These are phyloP conservation scores for Globisporangium recalcitrans DNA, from an alignment of 352 stramenopile genomes.

Conservation along the genomic window DNA sequence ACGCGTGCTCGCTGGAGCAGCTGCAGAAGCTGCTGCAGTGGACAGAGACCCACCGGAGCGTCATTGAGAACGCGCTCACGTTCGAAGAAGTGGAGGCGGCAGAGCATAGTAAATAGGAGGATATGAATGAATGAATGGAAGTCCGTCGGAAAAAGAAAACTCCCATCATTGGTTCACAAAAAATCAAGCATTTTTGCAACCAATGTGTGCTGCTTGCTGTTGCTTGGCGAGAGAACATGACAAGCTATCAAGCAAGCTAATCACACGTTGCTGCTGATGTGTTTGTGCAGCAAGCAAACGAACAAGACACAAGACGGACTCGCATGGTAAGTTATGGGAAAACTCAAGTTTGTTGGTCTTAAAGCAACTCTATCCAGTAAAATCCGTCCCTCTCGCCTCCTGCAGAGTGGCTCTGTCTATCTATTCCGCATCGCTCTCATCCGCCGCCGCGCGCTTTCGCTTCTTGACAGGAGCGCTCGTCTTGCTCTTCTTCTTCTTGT, in stretches of 20 bases:
- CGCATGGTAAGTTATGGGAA: slow-evolving; percentile 8
- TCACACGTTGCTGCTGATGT: not conserved
- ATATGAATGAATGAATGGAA: not conserved
- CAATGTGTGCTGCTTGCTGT: no score
- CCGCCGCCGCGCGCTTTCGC: slow-evolving; percentile 35
- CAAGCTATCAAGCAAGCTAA: not conserved
- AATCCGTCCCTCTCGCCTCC: not conserved
- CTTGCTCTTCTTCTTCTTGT: slow-evolving; percentile 16
- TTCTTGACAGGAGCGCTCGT: slow-evolving; percentile 33
- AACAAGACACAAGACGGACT: not conserved
- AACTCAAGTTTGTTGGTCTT: slow-evolving; percentile 11
- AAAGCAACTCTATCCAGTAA: slow-evolving; percentile 16
- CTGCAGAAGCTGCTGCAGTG: slow-evolving; percentile 69
- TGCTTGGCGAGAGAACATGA: no score
- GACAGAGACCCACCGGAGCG: slow-evolving; percentile 60
- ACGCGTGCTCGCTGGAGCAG: slow-evolving; percentile 66
- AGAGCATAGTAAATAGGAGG: not conserved
- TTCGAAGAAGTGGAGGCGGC: slow-evolving; percentile 7
- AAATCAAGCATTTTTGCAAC: no score
- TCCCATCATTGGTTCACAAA: not conserved
- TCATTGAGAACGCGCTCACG: slow-evolving; percentile 40
- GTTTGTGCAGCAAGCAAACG: not conserved
- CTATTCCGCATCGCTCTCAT: slow-evolving; percentile 27
- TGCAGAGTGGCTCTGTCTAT: not conserved
- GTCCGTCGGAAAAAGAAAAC: not conserved